Conservation (phyloP, 2,329 filamentous ascomycete species). For the Trichophyton equinum region DNA sequence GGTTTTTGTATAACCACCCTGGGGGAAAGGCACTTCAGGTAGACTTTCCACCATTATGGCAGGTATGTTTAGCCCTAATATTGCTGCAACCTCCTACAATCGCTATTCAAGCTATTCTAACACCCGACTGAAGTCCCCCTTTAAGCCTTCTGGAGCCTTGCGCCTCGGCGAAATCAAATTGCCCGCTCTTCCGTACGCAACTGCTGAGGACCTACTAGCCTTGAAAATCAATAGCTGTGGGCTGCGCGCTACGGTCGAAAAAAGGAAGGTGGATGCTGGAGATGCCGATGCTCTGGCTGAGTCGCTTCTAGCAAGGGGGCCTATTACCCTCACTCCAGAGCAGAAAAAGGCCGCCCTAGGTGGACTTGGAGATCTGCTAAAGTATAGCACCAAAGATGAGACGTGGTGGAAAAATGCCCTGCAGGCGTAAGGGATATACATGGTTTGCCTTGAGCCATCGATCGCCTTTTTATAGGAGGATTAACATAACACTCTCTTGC, state of each 20-base stretch:
- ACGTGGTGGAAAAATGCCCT: neutral
- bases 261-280: slow-evolving; percentile 3
- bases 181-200: slow-evolving; percentile 5
- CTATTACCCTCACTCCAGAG: neutral
- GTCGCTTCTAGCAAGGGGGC: neutral
- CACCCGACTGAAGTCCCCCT: neutral
- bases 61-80: slow-evolving; percentile 1
- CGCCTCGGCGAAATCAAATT: neutral
- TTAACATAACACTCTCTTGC: too few species aligned
- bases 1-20: slow-evolving; percentile 5
- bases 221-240: slow-evolving; percentile 9
- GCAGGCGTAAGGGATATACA: neutral
- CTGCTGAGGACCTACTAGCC: slow-evolving; percentile 6
- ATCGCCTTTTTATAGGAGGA: too few species aligned
- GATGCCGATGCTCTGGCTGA: neutral
- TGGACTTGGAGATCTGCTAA: neutral
- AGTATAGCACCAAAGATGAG: neutral
- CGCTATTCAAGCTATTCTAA: neutral
- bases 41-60: slow-evolving; percentile 8
- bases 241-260: neutral
- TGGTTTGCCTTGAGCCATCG: too few species aligned
- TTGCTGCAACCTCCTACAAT: neutral
- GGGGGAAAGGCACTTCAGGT: slow-evolving; percentile 5
- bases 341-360: neutral
- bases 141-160: slow-evolving; percentile 4